Percentiles rank a stretch among this genome's conserved stretches.
These are phyloP conservation scores for Lichtheimia hyalospora DNA, from an alignment of 371 early-diverging fungal genomes.

Conservation along the genomic window DNA sequence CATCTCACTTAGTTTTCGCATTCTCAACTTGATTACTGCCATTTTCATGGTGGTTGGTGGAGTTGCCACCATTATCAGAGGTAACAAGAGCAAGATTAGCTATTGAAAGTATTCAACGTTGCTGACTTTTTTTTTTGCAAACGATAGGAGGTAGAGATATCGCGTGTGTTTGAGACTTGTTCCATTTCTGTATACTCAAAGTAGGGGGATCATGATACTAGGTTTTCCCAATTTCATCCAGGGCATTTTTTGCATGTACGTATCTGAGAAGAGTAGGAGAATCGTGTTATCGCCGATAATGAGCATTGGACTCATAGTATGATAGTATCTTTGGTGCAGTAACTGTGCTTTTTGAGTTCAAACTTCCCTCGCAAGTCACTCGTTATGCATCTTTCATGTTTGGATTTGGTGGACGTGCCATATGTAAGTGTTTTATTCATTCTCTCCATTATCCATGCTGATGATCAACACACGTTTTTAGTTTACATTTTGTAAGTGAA, in stretches of 20 bases:
- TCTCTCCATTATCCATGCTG: too few relatives aligned
- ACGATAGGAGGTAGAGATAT: not conserved
- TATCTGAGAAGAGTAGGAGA: not conserved
- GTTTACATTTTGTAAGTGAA: slow-evolving; percentile 29
- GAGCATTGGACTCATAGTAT: not conserved
- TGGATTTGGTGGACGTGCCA: slow-evolving; percentile 19
- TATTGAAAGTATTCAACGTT: not conserved
- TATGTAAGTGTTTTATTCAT: slow-evolving; percentile 14
- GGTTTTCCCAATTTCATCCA: slow-evolving; percentile 47
- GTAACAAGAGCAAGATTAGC: not conserved
- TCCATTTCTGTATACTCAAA: not conserved
- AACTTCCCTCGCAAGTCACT: slow-evolving; percentile 26
- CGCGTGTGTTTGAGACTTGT: not conserved
- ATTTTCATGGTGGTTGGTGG: slow-evolving; percentile 42
- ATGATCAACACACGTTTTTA: not conserved
- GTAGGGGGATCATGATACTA: slow-evolving; percentile 2
- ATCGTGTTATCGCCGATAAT: too few relatives aligned
- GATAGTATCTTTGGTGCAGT: slow-evolving; percentile 32
- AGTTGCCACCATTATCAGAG: slow-evolving; percentile 28
- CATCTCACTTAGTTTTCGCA: slow-evolving; percentile 29
- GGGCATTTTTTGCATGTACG: slow-evolving; percentile 38
- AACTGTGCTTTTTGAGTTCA: slow-evolving; percentile 38
- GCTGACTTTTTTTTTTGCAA: not conserved
- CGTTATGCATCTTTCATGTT: slow-evolving; percentile 26
- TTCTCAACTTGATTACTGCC: slow-evolving; percentile 30